Base-by-base conservation (phyloP, 139 green algal species). In the Chlorokybus atmophyticus region DNA sequence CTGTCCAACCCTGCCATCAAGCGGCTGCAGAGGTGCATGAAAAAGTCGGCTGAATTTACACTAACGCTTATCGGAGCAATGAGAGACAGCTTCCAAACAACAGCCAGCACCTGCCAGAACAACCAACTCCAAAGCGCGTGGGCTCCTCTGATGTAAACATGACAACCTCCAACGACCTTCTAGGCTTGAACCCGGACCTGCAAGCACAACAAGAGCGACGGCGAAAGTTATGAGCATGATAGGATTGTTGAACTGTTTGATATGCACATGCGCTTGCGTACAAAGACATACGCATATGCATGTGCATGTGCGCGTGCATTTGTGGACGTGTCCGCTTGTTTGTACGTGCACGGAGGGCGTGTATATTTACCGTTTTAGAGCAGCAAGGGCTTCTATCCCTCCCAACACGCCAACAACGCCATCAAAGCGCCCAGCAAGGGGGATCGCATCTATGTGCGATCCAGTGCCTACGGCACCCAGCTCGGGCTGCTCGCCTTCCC, bases 121-220 rank as follows among this genome's bases (percentile, higher is more conserved):
- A 97, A 55, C 68, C 76, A 21, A 95, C 68, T 0, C 72, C 84
- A 62, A 96, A 97, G 7, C 89, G 74, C 0, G 90, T 96, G 1
- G 89, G 89, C 66, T 97, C 89, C 65, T 97, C 90, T 4, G 68
- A 84, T 0, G 86, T 94, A 62, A 97, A 97, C 79, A 97, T 94
- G n/a, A 97, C 55, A 4, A 89, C 85, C 38, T 94, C 86, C 2
- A 97, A 65, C 1, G 78, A 52, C 1, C 71, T 64, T 4, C 40
- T 57, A 0, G 90, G 86, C 50, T 71, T 39, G 61, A 86, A 97
- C 8, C 82, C 80, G 4, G 81, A 25, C 57, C 60, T 69, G 48
- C 7, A 19, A 47, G 39, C 39, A n/a, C 19, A 19, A n/a, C 39
- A 47, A 19, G 19, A 47, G 39, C 19, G 19, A 19, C 39, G 19